These are phyloP conservation scores for Tarenaya hassleriana DNA, from an alignment of 345 rosid species.

Conservation along the genomic window DNA sequence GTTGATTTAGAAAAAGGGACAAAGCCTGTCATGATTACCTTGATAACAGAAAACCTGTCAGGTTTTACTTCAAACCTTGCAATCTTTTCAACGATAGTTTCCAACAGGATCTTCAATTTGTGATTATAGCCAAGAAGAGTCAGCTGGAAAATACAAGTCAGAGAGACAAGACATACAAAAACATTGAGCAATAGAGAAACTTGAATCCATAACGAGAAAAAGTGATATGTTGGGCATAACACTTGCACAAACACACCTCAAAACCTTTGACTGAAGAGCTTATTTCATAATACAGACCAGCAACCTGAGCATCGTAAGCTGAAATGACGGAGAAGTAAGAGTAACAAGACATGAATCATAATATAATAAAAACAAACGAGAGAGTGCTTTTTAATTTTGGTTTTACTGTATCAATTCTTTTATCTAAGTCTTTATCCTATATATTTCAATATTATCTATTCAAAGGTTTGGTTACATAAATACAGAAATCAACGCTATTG, in stretches of 20 bases:
- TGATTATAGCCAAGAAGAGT: slow-evolving; percentile 80
- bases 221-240: background rate
- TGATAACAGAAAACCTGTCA: slow-evolving; percentile 77
- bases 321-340: slow-evolving; percentile 27
- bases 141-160: slow-evolving; percentile 40
- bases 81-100: slow-evolving; percentile 57
- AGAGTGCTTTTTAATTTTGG: background rate
- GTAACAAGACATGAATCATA: background rate
- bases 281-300: slow-evolving; percentile 69
- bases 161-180: background rate
- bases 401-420: background rate
- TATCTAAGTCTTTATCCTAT: slow-evolving; percentile 4
- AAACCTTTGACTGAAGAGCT: slow-evolving; percentile 52
- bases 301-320: slow-evolving; percentile 93
- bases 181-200: background rate
- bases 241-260: slow-evolving; percentile 39
- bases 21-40: slow-evolving; percentile 41
- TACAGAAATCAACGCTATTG: background rate
- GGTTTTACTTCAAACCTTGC: slow-evolving; percentile 69
- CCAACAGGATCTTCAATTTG: slow-evolving; percentile 74
- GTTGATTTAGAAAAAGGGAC: slow-evolving; percentile 1
- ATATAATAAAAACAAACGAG: background rate
- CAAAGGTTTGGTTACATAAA: slow-evolving; percentile 11
- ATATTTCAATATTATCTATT: background rate
- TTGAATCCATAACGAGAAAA: no score